Percentiles rank a stretch among this genome's conserved stretches.
These are phyloP conservation scores for Suhomyces coccinellae DNA, from an alignment of 1,139 yeast species.

Conservation along the genomic window DNA sequence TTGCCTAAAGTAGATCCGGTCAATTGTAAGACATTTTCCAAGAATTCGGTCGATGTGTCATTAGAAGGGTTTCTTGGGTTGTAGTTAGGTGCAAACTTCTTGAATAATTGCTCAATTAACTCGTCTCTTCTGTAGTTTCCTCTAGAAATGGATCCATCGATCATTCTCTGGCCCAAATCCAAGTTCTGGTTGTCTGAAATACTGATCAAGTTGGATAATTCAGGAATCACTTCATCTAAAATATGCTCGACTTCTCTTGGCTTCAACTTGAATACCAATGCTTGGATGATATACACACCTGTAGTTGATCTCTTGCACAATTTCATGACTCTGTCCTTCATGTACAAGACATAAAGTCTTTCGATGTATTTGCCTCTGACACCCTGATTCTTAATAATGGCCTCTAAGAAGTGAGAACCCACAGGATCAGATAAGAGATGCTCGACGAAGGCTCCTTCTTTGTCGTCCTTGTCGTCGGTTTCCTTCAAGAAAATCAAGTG, in stretches of 20 bases:
- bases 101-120: slow-evolving; percentile 58
- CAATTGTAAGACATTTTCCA: slow-evolving; percentile 65
- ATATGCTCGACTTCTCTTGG: slow-evolving; percentile 60
- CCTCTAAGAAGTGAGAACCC: slow-evolving; percentile 87
- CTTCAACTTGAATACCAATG: slow-evolving; percentile 60
- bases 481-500: slow-evolving; percentile 49
- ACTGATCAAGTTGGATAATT: slow-evolving; percentile 59
- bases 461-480: slow-evolving; percentile 51
- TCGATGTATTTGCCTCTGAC: slow-evolving; percentile 70
- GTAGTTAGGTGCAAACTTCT: slow-evolving; percentile 57
- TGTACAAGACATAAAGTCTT: slow-evolving; percentile 68
- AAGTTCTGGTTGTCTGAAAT: slow-evolving; percentile 54
- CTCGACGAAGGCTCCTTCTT: slow-evolving; percentile 82
- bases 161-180: slow-evolving; percentile 66
- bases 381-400: slow-evolving; percentile 57
- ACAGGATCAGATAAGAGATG: slow-evolving; percentile 82
- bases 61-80: slow-evolving; percentile 35
- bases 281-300: slow-evolving; percentile 81
- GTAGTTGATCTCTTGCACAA: slow-evolving; percentile 77
- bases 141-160: slow-evolving; percentile 64
- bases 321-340: slow-evolving; percentile 70
- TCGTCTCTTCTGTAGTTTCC: slow-evolving; percentile 65
- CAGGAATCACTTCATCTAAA: slow-evolving; percentile 69
- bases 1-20: slow-evolving; percentile 75
- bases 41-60: slow-evolving; percentile 48